Conservation (phyloP, 2,329 filamentous ascomycete species). For the Aureobasidium leucospermi region DNA sequence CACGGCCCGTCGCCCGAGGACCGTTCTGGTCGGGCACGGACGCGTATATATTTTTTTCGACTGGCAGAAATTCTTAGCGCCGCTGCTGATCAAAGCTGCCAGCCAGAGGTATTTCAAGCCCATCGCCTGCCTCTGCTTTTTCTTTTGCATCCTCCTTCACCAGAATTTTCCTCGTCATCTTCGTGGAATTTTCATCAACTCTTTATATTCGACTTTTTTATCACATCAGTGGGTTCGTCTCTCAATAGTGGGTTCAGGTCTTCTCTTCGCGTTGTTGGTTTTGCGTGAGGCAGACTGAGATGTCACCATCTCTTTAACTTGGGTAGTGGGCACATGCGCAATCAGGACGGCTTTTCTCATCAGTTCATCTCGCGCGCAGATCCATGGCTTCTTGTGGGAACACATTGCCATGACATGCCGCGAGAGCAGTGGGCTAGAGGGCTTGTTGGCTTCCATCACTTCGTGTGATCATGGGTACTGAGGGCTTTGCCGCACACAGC, state of each 20-base stretch:
- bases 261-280: slow-evolving; percentile 15
- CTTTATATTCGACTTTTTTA: slow-evolving; percentile 6
- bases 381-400: slow-evolving; percentile 47
- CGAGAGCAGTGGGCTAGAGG: slow-evolving; percentile 41
- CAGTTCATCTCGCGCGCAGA: slow-evolving; percentile 22
- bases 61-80: slow-evolving; percentile 3
- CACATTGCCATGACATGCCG: slow-evolving; percentile 38
- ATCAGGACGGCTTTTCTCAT: slow-evolving; percentile 22
- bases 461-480: slow-evolving; percentile 20
- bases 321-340: slow-evolving; percentile 15
- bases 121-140: not conserved
- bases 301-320: slow-evolving; percentile 12
- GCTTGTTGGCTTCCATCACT: slow-evolving; percentile 29
- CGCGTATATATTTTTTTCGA: not conserved
- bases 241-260: slow-evolving; percentile 18
- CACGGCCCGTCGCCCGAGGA: not conserved
- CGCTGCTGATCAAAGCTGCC: not conserved
- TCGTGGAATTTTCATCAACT: slow-evolving; percentile 5
- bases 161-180: not conserved
- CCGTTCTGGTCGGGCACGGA: not conserved
- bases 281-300: slow-evolving; percentile 15
- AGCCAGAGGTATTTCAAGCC: not conserved
- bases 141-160: slow-evolving; percentile 6
- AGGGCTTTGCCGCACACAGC: slow-evolving; percentile 23
- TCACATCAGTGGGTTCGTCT: slow-evolving; percentile 18